phyloP scores from a whole-genome alignment of 2,329 filamentous ascomycete species.

The Pseudogymnoascus verrucosus region DNA sequence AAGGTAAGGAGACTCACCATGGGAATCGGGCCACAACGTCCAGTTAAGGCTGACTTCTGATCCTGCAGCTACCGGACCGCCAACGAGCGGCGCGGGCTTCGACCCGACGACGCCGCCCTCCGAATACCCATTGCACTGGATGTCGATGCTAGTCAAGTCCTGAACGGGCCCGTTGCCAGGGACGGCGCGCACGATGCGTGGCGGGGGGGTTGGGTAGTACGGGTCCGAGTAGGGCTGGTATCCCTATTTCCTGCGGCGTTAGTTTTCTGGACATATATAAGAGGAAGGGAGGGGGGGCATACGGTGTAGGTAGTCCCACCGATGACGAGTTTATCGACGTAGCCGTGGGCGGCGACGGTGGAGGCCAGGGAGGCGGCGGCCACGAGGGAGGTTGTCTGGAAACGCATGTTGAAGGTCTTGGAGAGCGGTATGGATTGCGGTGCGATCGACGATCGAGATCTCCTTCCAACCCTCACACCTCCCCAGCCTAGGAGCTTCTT shows the following conservation, averaged over 20 bases:
- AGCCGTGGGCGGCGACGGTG: conserved; percentile 41
- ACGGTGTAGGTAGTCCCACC: conserved; percentile 32
- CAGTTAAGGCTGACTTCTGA: conserved; percentile 45
- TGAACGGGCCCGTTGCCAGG: conserved; percentile 51
- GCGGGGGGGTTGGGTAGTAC: conserved; percentile 33
- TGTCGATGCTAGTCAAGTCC: conserved; percentile 43
- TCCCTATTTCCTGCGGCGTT: conserved; percentile 17
- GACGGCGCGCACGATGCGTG: conserved; percentile 49
- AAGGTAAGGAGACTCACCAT: conserved; percentile 12
- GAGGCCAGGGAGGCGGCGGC: conserved; percentile 25
- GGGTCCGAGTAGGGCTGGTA: conserved; percentile 36
- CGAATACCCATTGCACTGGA: conserved; percentile 49
- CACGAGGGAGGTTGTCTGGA: conserved; percentile 5
- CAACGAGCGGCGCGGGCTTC: conserved; percentile 45
- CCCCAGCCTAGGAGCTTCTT: neutral
- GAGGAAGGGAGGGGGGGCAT: neutral
- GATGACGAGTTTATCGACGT: conserved; percentile 39
- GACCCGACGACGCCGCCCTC: conserved; percentile 41
- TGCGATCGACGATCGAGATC: neutral
- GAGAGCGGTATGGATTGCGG: conserved; percentile 13
- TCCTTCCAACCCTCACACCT: neutral
- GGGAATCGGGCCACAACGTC: conserved; percentile 41
- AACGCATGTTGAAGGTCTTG: conserved; percentile 13
- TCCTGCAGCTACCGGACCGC: conserved; percentile 45
- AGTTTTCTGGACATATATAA: conserved; percentile 8